A percentile compares a stretch with the other conserved stretches of the same genome.
Evolutionary conservation across 108 stramenopile species (phyloP).

Genomic region (Cylindrotheca closterium): DNA sequence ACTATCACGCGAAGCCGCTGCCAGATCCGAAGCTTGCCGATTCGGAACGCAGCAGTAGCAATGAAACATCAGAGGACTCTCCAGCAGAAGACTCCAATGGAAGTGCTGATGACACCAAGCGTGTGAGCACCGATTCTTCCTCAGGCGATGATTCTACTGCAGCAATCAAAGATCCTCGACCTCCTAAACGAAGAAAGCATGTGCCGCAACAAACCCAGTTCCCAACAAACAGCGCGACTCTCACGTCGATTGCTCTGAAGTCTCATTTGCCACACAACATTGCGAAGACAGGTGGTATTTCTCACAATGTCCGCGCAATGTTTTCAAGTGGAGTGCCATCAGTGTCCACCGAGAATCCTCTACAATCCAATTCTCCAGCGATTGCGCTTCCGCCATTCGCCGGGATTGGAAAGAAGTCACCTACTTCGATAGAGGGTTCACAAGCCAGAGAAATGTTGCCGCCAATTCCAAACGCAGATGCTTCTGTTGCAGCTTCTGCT

Average conservation of each 20-base stretch:
- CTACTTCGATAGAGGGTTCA: neutral
- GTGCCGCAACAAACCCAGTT: conserved; percentile 6
- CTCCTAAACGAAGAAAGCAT: conserved; percentile 39
- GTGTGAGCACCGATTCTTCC: conserved; percentile 65
- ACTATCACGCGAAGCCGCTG: conserved; percentile 73
- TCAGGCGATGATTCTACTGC: conserved; percentile 60
- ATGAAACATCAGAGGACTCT: conserved; percentile 45
- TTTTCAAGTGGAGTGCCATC: conserved; percentile 13
- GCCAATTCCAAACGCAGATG: conserved; percentile 2
- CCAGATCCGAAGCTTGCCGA: conserved; percentile 62
- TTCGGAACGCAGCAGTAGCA: conserved; percentile 42
- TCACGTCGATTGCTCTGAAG: conserved; percentile 4
- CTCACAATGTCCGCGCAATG: conserved; percentile 55
- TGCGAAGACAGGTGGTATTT: conserved; percentile 74
- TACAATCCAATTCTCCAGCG: conserved; percentile 61
- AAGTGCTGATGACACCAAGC: conserved; percentile 51
- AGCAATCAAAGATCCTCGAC: conserved; percentile 23
- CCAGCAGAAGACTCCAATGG: conserved; percentile 33
- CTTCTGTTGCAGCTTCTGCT: neutral
- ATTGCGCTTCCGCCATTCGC: conserved; percentile 75
- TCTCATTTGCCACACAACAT: conserved; percentile 59
- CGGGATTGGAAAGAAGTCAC: conserved; percentile 64
- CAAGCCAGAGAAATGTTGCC: conserved; percentile 3
- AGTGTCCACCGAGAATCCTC: conserved; percentile 18
- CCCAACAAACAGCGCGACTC: conserved; percentile 6